phyloP scores from a whole-genome alignment of 495 filamentous ascomycete species.

The Xylaria nigripes region DNA sequence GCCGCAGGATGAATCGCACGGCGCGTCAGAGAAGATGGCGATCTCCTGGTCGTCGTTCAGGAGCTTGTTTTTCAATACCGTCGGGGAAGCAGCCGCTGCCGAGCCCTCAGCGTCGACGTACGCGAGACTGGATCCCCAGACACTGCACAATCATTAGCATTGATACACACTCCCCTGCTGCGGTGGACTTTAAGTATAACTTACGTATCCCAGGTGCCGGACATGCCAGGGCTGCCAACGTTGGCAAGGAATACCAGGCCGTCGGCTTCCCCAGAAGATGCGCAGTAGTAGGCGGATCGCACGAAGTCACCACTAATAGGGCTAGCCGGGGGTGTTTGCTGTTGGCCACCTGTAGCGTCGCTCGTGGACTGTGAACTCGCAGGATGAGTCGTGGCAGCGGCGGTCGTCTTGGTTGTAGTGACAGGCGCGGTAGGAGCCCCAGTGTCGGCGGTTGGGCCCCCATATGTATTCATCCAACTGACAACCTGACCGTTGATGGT shows the following conservation, averaged over 20 bases:
- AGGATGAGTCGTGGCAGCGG: background rate
- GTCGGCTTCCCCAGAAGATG: constrained; percentile 36
- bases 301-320: constrained; percentile 20
- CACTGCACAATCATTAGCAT: constrained; percentile 22
- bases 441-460: constrained; percentile 18
- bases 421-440: background rate
- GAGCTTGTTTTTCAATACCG: constrained; percentile 41
- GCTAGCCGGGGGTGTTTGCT: background rate
- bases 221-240: constrained; percentile 46
- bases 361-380: background rate
- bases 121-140: constrained; percentile 56
- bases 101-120: constrained; percentile 48
- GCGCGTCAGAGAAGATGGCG: constrained; percentile 48
- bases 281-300: constrained; percentile 50
- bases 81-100: constrained; percentile 38
- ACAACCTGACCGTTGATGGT: constrained; percentile 54
- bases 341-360: background rate
- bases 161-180: too few relatives aligned
- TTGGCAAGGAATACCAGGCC: constrained; percentile 62
- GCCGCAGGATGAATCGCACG: constrained; percentile 52
- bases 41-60: constrained; percentile 54
- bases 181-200: constrained; percentile 8
- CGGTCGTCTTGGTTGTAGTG: constrained; percentile 5
- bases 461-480: constrained; percentile 59
- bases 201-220: constrained; percentile 51